Evolutionary conservation across 805 yeast genomes (phyloP).

Genomic region (Millerago galiae): DNA sequence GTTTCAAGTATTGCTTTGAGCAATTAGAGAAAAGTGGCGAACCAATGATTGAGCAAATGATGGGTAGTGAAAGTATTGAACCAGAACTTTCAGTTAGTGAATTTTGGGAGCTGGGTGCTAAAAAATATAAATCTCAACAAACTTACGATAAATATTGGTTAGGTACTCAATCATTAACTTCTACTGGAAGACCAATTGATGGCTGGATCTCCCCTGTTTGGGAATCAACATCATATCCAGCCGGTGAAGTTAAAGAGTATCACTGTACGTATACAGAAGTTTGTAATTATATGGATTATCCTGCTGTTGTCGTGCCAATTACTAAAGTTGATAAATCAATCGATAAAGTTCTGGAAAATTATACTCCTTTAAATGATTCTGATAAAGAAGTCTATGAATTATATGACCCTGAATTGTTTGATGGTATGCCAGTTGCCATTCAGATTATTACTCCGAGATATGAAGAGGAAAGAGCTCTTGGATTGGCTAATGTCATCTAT

Average conservation of each 20-base stretch:
- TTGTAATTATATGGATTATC: constrained; percentile 34
- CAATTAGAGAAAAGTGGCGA: constrained; percentile 25
- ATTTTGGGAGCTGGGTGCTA: constrained; percentile 34
- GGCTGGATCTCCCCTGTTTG: constrained; percentile 42
- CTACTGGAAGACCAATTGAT: constrained; percentile 36
- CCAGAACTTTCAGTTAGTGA: constrained; percentile 26
- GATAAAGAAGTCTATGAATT: constrained; percentile 29
- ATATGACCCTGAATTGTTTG: constrained; percentile 40
- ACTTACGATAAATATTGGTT: constrained; percentile 33
- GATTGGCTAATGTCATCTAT: constrained; percentile 7
- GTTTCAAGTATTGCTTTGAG: constrained; percentile 12
- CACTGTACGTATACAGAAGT: constrained; percentile 37
- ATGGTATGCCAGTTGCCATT: constrained; percentile 48
- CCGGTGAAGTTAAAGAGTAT: constrained; percentile 32
- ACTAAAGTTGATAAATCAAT: constrained; percentile 32
- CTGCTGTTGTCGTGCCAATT: constrained; percentile 38
- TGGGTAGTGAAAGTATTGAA: constrained; percentile 18
- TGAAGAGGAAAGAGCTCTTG: constrained; percentile 41
- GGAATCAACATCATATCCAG: constrained; percentile 33
- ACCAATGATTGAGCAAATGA: constrained; percentile 17
- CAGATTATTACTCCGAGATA: constrained; percentile 50
- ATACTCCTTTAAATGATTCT: constrained; percentile 21
- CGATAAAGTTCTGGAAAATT: constrained; percentile 21
- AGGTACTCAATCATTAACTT: constrained; percentile 26
- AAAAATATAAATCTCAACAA: constrained; percentile 31